These are phyloP conservation scores for Ajuga reptans DNA, from an alignment of 305 asterid species.

Conservation along the genomic window DNA sequence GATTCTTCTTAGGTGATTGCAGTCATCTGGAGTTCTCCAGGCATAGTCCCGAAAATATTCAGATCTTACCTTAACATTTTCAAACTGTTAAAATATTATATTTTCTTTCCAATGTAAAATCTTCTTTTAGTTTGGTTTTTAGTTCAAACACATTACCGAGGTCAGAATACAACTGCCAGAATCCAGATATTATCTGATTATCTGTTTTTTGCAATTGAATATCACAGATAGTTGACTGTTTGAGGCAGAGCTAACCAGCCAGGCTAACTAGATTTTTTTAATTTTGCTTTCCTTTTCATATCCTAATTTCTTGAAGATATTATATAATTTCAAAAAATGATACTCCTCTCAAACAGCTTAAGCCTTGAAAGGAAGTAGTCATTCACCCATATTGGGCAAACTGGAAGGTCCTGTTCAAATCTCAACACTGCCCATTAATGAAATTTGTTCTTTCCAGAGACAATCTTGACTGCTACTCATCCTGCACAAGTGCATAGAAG, in stretches of 20 bases:
- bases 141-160: not conserved
- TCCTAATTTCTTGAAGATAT: not conserved
- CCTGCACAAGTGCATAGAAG: not conserved
- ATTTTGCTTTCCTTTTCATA: not conserved
- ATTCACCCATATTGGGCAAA: not conserved
- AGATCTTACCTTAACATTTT: not conserved
- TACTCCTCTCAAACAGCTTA: not conserved
- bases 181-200: not conserved
- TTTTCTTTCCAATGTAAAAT: not conserved
- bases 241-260: not conserved
- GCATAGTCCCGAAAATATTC: not conserved
- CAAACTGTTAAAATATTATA: too few species aligned
- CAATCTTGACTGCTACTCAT: not conserved
- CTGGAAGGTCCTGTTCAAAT: too few species aligned
- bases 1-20: not conserved
- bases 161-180: not conserved
- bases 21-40: not conserved
- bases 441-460: not conserved
- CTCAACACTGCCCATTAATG: too few species aligned
- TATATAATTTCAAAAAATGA: not conserved
- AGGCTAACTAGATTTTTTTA: not conserved
- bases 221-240: not conserved
- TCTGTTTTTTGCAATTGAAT: not conserved
- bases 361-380: not conserved
- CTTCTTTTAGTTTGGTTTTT: not conserved